phyloP scores from a whole-genome alignment of 2,329 filamentous ascomycete species.

The Gaeumannomyces tritici region DNA sequence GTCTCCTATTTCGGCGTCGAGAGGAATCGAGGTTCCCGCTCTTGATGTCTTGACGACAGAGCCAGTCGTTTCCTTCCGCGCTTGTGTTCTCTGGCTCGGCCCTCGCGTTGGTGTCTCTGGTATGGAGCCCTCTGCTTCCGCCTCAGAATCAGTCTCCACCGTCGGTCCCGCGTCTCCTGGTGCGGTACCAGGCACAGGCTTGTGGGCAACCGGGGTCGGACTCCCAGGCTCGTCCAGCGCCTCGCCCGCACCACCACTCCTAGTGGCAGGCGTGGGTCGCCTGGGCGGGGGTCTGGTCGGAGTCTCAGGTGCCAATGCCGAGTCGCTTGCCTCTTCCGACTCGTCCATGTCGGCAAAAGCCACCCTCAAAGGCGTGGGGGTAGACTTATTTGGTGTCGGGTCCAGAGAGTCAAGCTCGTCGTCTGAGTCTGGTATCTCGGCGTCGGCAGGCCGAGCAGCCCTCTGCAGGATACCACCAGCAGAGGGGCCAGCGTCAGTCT shows the following conservation, averaged over 20 bases:
- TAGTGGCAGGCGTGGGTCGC: too few relatives aligned
- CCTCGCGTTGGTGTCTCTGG: not conserved
- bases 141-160: not conserved
- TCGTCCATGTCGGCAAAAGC: not conserved
- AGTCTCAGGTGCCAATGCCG: not conserved
- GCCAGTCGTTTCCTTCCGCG: not conserved
- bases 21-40: not conserved
- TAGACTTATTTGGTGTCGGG: slow-evolving; percentile 16
- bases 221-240: not conserved
- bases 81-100: not conserved
- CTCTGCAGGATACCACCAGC: not conserved
- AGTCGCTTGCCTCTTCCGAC: not conserved
- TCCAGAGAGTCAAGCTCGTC: slow-evolving; percentile 24
- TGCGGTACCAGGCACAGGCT: too few relatives aligned
- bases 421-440: slow-evolving; percentile 42
- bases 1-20: not conserved
- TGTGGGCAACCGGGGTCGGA: not conserved
- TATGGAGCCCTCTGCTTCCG: not conserved
- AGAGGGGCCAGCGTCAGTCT: not conserved
- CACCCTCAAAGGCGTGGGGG: not conserved
- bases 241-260: too few relatives aligned
- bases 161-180: not conserved
- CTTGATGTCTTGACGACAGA: not conserved
- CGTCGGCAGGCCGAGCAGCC: not conserved
- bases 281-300: not conserved